Evolutionary conservation across 1,284 basidiomycete genomes (phyloP), one percentile per base, ranked within the genome.

Genomic region (Lentinula novae-zelandiae): DNA sequence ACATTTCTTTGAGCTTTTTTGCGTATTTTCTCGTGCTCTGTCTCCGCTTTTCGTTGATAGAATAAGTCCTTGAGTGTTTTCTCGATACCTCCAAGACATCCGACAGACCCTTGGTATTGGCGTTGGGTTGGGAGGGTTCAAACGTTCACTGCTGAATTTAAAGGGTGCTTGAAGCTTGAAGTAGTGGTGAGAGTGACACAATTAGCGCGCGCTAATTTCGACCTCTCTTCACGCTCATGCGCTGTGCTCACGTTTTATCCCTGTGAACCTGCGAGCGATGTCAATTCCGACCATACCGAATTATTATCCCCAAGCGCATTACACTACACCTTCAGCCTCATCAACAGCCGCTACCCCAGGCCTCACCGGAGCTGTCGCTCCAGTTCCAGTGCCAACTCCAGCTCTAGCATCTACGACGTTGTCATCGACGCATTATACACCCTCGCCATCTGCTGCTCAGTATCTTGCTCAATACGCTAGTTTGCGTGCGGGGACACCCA

Each of bases 21-120:
- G 8, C 36, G 12, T 9, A 38, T 38, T 20, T 46, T 9, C 7
- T 27, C 3, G 3, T 3, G 3, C 27, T 27, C 27, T 27, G 27
- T 27, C 27, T 27, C 27, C 27, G 27, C 27, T 27, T 27, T 27
- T 27, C 27, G 27, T 27, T 27, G 27, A 4, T 3, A 27, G 27
- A 27, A 27, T 27, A 27, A 27, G 27, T 27, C 27, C 27, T 27
- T 27, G n/a, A 20, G 17, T 46, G 62, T 15, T 64, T 12, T 7
- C 67, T 68, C 3, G 68, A 34, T 1, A 33, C 40, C 42, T 62
- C 60, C 49, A 69, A 57, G 17, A 69, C 64, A 20, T 60, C 53
- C 40, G 10, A 6, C 13, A 53, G 44, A 17, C 46, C 42, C 27
- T 36, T 50, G 15, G 17, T 36, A 57, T 15, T 33, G 17, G 38